Evolutionary conservation across 2,329 filamentous ascomycete species (phyloP), one percentile per base, ranked within the genome.

Genomic region (Cordyceps fumosorosea): DNA sequence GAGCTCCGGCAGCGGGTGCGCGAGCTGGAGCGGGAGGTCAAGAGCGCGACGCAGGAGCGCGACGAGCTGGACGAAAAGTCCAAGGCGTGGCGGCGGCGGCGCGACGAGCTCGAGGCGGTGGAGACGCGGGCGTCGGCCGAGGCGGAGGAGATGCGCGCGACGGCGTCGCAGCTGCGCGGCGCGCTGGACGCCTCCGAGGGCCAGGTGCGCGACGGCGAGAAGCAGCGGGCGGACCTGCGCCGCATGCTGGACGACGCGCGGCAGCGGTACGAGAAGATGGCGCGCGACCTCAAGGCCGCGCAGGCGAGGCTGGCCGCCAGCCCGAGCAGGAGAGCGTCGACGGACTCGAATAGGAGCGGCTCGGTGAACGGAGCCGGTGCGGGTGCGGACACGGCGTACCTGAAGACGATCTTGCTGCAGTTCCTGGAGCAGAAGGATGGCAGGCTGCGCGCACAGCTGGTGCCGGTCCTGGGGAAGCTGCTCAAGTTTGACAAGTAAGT

Each of bases 181-280:
- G 87, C 92, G 0, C 80, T 99, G 1, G 93, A 98, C 67, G 90
- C 91, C 54, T 93, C 89, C 42, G 95, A 99, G 75, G 87, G 84
- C 71, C 90, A 96, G 74, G 86, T 90, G 0, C 84, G 87, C 34
- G 89, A 95, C n/a, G 80, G 90, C 5, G 93, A 97, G 74, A 90
- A 87, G 75, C 90, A 96, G 70, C 89, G 88, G 66, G 77, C 80
- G 0, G 92, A 96, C 64, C 77, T 96, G 56, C 84, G 89, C 52
- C 84, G 86, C 48, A 81, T 89, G 37, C 81, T 96, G 2, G 91
- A 96, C 67, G 93, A 97, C 66, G 85, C 87, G 32, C 88, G 89
- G 66, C 79, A 82, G 61, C 84, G 89, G 14, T 85, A 93, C 64
- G 93, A 97, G 71, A 93, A 91, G 77, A 74, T 93, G 4, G 85